Evolutionary conservation across 2,329 filamentous ascomycete species (phyloP).

Genomic region (Sporothrix pseudoabietina): DNA sequence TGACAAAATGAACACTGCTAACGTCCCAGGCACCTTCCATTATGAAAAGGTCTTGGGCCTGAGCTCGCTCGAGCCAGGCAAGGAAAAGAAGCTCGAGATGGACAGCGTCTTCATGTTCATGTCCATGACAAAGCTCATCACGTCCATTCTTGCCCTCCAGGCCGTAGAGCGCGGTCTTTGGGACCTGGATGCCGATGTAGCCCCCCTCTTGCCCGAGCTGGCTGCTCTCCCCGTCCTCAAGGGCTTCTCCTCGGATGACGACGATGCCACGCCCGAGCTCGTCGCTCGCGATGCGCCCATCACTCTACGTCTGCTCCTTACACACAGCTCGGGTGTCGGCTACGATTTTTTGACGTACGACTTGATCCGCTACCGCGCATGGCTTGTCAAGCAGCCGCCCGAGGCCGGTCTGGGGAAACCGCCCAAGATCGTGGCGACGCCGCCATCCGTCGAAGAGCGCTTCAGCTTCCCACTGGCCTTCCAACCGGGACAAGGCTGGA

Average conservation of each 20-base stretch:
- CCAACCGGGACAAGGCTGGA: slow-evolving; percentile 34
- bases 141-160: slow-evolving; percentile 50
- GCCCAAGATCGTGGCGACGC: neutral
- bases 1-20: neutral
- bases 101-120: slow-evolving; percentile 43
- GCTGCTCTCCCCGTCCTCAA: slow-evolving; percentile 31
- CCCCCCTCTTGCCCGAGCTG: slow-evolving; percentile 34
- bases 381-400: slow-evolving; percentile 21
- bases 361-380: slow-evolving; percentile 26
- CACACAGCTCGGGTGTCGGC: slow-evolving; percentile 34
- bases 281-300: slow-evolving; percentile 27
- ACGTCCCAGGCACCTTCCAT: slow-evolving; percentile 35
- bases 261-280: slow-evolving; percentile 22
- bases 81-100: slow-evolving; percentile 30
- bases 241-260: slow-evolving; percentile 18
- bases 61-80: slow-evolving; percentile 32
- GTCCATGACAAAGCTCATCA: slow-evolving; percentile 49
- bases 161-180: slow-evolving; percentile 51
- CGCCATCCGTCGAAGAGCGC: slow-evolving; percentile 28
- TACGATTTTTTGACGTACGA: slow-evolving; percentile 33
- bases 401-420: slow-evolving; percentile 10
- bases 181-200: slow-evolving; percentile 50
- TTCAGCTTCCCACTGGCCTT: slow-evolving; percentile 33
- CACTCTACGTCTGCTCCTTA: slow-evolving; percentile 35
- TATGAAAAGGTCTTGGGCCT: slow-evolving; percentile 36